phyloP scores from a whole-genome alignment of 1,284 basidiomycete genomes.

The Bondarzewia mesenterica region DNA sequence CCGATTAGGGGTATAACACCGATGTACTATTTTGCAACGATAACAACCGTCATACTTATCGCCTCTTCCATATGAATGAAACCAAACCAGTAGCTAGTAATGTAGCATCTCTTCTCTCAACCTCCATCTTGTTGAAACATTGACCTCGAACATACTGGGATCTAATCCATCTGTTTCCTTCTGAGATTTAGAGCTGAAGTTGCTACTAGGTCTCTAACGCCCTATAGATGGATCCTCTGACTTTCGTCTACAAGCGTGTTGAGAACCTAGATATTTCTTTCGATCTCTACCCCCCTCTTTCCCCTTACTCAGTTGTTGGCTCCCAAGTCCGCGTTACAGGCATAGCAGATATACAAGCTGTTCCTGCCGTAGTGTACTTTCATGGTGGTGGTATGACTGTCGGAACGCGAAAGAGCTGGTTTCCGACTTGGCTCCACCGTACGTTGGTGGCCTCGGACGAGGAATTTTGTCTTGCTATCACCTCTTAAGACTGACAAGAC shows the following conservation, averaged over 20 bases:
- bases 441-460: constrained; percentile 18
- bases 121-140: too few species aligned
- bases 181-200: too few species aligned
- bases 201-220: too few species aligned
- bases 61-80: too few species aligned
- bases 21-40: too few species aligned
- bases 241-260: neutral
- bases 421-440: constrained; percentile 56
- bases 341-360: neutral
- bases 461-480: neutral
- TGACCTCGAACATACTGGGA: too few species aligned
- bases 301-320: neutral
- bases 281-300: neutral
- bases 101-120: too few species aligned
- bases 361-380: constrained; percentile 50
- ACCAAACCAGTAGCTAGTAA: too few species aligned
- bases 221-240: too few species aligned
- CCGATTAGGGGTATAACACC: too few species aligned
- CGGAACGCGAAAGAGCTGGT: constrained; percentile 50
- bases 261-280: neutral
- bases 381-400: constrained; percentile 57
- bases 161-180: too few species aligned
- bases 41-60: too few species aligned
- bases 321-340: neutral
- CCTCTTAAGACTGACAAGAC: neutral